Base-by-base conservation (phyloP, 495 filamentous ascomycete species). In the Podospora fimiseda region DNA sequence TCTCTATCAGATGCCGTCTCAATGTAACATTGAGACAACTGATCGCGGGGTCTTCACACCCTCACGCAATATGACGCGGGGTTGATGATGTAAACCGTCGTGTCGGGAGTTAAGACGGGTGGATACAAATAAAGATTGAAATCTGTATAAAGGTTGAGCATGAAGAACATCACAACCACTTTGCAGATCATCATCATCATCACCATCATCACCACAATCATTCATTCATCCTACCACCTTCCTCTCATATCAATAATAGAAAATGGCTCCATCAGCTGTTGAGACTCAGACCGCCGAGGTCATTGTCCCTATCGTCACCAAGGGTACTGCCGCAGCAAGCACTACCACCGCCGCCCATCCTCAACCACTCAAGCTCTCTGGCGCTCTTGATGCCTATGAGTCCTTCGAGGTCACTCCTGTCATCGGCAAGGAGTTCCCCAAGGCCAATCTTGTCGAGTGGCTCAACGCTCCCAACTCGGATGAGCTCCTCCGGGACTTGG, bases 391-490 rank as follows among this genome's bases (percentile, higher is more conserved):
- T 24, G 43, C 65, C 33, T 82, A 77, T 50, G 71, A 84, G 41
- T 77, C 72, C 2, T 81, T 85, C 43, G 85, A 88, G 36, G 74
- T 84, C 1, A 88, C 85, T 1, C 84, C 85, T 4, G 66, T 83
- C 48, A 86, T 89, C 56, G 86, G 86, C 15, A 73, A 75, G 0
- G 86, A 89, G 58, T 90, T 80, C 56, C 74, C 75, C 15, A 73
- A 73, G 16, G 79, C 77, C 7, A 81, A 79, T 39, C 68, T 90
- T 9, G 75, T 74, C 4, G 83, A 88, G 8, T 80, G 76, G 68
- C 74, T 90, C 2, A 65, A 73, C 2, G 80, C 83, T 1, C 73
- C 78, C 1, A 86, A 89, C 59, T 75, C 82, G 0, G 83, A 86
- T 55, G 80, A 86, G 39, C 69, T 87, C 11, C 61, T 90, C 27